These are phyloP conservation scores for Phytophthora aleatoria DNA, from an alignment of 352 stramenopile species.

Conservation along the genomic window DNA sequence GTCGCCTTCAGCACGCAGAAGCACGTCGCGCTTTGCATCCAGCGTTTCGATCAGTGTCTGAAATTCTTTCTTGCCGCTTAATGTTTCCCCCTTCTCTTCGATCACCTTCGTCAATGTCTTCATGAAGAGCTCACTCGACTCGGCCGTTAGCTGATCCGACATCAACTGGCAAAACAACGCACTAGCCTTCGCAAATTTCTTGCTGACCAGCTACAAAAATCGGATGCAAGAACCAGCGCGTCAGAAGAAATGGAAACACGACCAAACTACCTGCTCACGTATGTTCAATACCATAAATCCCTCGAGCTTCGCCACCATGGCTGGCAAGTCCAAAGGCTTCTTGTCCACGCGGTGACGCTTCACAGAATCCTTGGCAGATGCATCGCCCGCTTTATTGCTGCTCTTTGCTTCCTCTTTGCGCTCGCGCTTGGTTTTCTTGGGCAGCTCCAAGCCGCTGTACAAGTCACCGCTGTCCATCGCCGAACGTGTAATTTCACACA, in stretches of 20 bases:
- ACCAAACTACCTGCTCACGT: neutral
- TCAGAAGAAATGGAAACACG: neutral
- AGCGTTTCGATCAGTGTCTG: slow-evolving; percentile 51
- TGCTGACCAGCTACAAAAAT: slow-evolving; percentile 55
- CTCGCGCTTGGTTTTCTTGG: slow-evolving; percentile 53
- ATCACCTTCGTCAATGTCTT: slow-evolving; percentile 53
- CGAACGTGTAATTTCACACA: too few relatives aligned
- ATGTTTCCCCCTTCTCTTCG: slow-evolving; percentile 36
- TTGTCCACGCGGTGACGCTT: slow-evolving; percentile 42
- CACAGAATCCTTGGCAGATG: neutral
- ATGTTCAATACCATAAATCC: slow-evolving; percentile 57
- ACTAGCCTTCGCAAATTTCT: slow-evolving; percentile 79
- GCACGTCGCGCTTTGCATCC: slow-evolving; percentile 38
- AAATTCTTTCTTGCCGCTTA: slow-evolving; percentile 66
- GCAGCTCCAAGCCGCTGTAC: slow-evolving; percentile 59
- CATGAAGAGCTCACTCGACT: slow-evolving; percentile 53
- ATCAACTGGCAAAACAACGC: slow-evolving; percentile 59
- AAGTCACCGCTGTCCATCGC: slow-evolving; percentile 38
- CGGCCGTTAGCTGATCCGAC: slow-evolving; percentile 40
- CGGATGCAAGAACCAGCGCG: neutral
- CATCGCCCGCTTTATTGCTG: neutral
- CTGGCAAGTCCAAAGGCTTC: slow-evolving; percentile 40
- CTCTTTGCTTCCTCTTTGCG: slow-evolving; percentile 18
- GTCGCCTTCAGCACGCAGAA: slow-evolving; percentile 24
- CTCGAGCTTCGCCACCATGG: slow-evolving; percentile 61